Evolutionary conservation across 78 protist species (phyloP), one percentile per base, ranked within the genome.

Genomic region (Pigoraptor vietnamica): DNA sequence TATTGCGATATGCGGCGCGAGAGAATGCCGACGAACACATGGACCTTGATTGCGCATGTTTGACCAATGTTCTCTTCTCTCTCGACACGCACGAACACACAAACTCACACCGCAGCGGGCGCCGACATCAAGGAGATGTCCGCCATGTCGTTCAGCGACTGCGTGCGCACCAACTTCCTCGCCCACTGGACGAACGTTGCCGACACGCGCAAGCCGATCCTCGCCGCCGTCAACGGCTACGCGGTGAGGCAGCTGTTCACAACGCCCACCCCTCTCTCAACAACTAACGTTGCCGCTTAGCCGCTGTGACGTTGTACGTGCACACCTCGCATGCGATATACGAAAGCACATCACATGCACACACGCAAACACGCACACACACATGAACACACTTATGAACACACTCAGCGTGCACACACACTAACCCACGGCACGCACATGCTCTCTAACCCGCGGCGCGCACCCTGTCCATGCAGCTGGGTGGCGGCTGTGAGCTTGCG

Each of bases 401-500:
- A n/a, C n/a, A n/a, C n/a, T n/a, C n/a, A n/a, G n/a, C n/a, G n/a
- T n/a, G n/a, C n/a, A n/a, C n/a, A n/a, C n/a, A n/a, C n/a, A n/a
- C n/a, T n/a, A n/a, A n/a, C n/a, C n/a, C n/a, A n/a, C n/a, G n/a
- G n/a, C n/a, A n/a, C n/a, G n/a, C n/a, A n/a, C n/a, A n/a, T n/a
- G n/a, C n/a, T n/a, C n/a, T n/a, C n/a, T n/a, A n/a, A n/a, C n/a
- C n/a, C n/a, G n/a, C n/a, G n/a, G n/a, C n/a, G n/a, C n/a, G n/a
- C n/a, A n/a, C n/a, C n/a, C n/a, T n/a, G n/a, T n/a, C n/a, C n/a
- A n/a, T n/a, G n/a, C 36, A 90, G 91, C 90, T 98, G 23, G 99
- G 99, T 25, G 99, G 99, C 34, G 99, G 99, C 55, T 98, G 99
- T 90, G 99, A 98, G 94, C 93, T 98, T 29, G 99, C 99, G 25